These are phyloP conservation scores for Mycosphaerella sp. DNA, from an alignment of 2,329 filamentous ascomycete genomes.

Conservation along the genomic window DNA sequence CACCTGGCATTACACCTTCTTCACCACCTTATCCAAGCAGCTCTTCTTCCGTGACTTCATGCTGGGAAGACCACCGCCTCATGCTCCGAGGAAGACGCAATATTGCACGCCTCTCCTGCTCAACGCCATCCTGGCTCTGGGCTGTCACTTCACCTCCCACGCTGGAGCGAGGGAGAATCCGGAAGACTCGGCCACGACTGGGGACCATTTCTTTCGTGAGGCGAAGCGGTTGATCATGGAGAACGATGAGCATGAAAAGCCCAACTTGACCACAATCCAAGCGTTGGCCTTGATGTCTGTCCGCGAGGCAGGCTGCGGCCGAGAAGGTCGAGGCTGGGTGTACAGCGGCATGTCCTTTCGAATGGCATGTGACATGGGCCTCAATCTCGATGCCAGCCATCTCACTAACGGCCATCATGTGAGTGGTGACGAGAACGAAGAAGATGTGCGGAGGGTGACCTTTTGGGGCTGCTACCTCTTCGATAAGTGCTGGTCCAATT, in stretches of 20 bases:
- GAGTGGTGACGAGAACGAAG: slow-evolving; percentile 64
- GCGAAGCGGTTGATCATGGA: slow-evolving; percentile 84
- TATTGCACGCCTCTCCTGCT: slow-evolving; percentile 89
- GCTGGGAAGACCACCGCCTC: slow-evolving; percentile 55
- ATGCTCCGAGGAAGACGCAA: slow-evolving; percentile 49
- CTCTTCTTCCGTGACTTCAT: slow-evolving; percentile 83
- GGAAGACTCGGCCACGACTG: slow-evolving; percentile 75
- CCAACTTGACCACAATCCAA: slow-evolving; percentile 82
- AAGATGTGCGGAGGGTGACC: slow-evolving; percentile 82
- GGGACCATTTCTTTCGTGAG: slow-evolving; percentile 93
- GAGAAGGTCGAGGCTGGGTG: slow-evolving; percentile 95
- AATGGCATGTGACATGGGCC: slow-evolving; percentile 89
- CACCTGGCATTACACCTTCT: slow-evolving; percentile 95
- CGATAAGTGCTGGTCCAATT: slow-evolving; percentile 99
- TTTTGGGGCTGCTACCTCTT: slow-evolving; percentile 99
- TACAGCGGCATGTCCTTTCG: slow-evolving; percentile 98
- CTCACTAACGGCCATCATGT: slow-evolving; percentile 46
- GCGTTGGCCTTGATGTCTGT: slow-evolving; percentile 94
- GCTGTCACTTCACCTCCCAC: slow-evolving; percentile 83
- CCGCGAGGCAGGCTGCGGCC: slow-evolving; percentile 84
- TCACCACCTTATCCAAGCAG: slow-evolving; percentile 79
- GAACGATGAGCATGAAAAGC: slow-evolving; percentile 88
- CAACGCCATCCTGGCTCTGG: slow-evolving; percentile 87
- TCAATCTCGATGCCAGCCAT: slow-evolving; percentile 74
- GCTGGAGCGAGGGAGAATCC: slow-evolving; percentile 63